Evolutionary conservation across 2,329 filamentous ascomycete species (phyloP).

Genomic region (Aspergillus udagawae): DNA sequence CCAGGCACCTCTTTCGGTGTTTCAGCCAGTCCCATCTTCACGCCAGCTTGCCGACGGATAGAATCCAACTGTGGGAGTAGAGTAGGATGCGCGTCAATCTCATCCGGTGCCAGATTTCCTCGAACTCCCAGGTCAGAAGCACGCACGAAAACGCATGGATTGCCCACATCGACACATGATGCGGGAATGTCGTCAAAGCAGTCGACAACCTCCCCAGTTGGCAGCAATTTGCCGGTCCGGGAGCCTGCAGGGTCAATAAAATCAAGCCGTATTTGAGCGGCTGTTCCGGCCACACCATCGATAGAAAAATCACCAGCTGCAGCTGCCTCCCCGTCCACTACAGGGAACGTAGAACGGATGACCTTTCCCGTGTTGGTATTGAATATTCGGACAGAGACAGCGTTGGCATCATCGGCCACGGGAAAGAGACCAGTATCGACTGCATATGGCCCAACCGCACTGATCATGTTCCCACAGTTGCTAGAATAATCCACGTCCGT

Average conservation of each 20-base stretch:
- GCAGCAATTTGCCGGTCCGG: slow-evolving; percentile 59
- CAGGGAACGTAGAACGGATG: slow-evolving; percentile 55
- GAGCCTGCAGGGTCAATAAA: slow-evolving; percentile 62
- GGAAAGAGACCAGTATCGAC: slow-evolving; percentile 52
- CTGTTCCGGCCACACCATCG: slow-evolving; percentile 60
- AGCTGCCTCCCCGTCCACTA: slow-evolving; percentile 47
- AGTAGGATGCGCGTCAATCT: slow-evolving; percentile 45
- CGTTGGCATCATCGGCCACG: slow-evolving; percentile 17
- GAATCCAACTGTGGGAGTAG: slow-evolving; percentile 50
- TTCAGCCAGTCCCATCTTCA: slow-evolving; percentile 57
- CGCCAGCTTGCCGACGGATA: slow-evolving; percentile 56
- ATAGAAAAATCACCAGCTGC: slow-evolving; percentile 56
- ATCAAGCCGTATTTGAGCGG: slow-evolving; percentile 55
- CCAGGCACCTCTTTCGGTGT: slow-evolving; percentile 47
- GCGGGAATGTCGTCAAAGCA: slow-evolving; percentile 47
- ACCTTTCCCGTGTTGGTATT: slow-evolving; percentile 70
- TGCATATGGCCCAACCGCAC: slow-evolving; percentile 63
- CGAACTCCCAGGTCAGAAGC: slow-evolving; percentile 48
- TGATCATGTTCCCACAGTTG: slow-evolving; percentile 74
- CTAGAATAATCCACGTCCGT: slow-evolving; percentile 60
- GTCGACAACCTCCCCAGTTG: slow-evolving; percentile 56
- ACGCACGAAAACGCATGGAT: slow-evolving; percentile 60
- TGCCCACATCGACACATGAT: slow-evolving; percentile 61
- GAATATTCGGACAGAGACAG: slow-evolving; percentile 51
- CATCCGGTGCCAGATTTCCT: slow-evolving; percentile 48